Percentiles rank a stretch among this genome's conserved stretches.
Evolutionary conservation across 192 early-diverging fungal species (phyloP).

Genomic region (Umbelopsis isabellina): DNA sequence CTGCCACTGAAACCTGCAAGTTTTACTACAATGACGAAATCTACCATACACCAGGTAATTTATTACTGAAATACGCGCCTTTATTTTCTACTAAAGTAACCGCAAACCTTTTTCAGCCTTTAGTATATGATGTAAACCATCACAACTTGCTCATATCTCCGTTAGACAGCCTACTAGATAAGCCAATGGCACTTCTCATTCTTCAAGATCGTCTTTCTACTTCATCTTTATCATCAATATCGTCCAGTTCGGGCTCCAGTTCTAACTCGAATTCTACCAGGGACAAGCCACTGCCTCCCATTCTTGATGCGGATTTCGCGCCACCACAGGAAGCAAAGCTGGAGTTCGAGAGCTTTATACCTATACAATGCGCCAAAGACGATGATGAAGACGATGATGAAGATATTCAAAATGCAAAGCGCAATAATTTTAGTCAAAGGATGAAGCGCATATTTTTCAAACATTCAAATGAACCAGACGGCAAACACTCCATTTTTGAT

Average conservation of each 20-base stretch:
- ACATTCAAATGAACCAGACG: too few relatives aligned
- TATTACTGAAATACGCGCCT: neutral
- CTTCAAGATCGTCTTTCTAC: constrained; percentile 1
- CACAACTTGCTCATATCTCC: neutral
- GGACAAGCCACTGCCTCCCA: neutral
- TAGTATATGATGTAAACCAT: neutral
- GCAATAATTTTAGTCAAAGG: neutral
- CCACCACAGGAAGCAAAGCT: neutral
- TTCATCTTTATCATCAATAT: constrained; percentile 8
- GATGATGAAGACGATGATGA: neutral
- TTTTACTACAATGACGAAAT: too few relatives aligned
- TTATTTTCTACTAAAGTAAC: neutral
- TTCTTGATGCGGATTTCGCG: neutral
- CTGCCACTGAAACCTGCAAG: too few relatives aligned
- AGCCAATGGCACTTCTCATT: constrained; percentile 7
- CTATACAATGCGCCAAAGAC: neutral
- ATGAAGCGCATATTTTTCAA: neutral
- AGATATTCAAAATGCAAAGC: neutral
- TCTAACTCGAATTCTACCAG: neutral
- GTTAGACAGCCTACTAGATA: constrained; percentile 5
- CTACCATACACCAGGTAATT: neutral
- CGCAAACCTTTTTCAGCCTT: neutral
- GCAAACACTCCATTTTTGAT: too few relatives aligned
- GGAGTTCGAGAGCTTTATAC: neutral
- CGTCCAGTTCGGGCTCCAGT: neutral